Evolutionary conservation across 805 yeast genomes (phyloP).

Genomic region (Yarrowia keelungensis): DNA sequence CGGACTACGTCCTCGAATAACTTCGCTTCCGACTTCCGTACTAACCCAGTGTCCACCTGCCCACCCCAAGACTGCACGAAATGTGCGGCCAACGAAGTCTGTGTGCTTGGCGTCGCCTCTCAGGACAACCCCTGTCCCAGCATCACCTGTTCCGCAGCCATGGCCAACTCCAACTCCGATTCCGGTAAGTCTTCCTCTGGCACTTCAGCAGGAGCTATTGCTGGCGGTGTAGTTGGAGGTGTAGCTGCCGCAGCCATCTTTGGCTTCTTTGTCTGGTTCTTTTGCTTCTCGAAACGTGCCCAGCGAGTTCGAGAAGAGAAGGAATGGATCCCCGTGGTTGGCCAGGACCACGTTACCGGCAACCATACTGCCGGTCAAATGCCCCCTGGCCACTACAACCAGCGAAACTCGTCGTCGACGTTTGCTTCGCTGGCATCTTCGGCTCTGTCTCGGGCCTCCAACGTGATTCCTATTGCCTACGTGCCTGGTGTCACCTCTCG

Average conservation of each 20-base stretch:
- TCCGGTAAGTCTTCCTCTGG: conserved; percentile 18
- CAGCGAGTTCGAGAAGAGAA: conserved; percentile 42
- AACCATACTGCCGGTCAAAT: conserved; percentile 47
- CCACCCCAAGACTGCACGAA: conserved; percentile 31
- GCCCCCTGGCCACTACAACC: conserved; percentile 37
- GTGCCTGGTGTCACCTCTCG: conserved; percentile 80
- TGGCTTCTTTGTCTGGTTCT: conserved; percentile 51
- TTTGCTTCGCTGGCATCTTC: conserved; percentile 46
- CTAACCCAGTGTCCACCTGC: conserved; percentile 25
- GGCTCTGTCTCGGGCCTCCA: conserved; percentile 78
- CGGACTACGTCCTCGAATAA: neutral
- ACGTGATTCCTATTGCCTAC: conserved; percentile 88
- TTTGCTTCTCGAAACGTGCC: conserved; percentile 52
- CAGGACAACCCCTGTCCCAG: conserved; percentile 21
- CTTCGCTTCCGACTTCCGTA: neutral
- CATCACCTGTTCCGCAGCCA: conserved; percentile 1
- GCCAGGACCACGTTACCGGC: conserved; percentile 17
- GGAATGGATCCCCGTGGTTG: conserved; percentile 31
- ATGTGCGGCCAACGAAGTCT: conserved; percentile 17
- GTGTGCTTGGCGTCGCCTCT: conserved; percentile 16
- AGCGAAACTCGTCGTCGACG: conserved; percentile 33
- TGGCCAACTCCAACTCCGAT: conserved; percentile 18
- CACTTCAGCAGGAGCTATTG: conserved; percentile 62
- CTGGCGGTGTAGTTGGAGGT: conserved; percentile 77
- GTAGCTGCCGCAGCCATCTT: conserved; percentile 54